Evolutionary conservation across 495 filamentous ascomycete genomes (phyloP), one percentile per base, ranked within the genome.

Genomic region (Tuber indicum): DNA sequence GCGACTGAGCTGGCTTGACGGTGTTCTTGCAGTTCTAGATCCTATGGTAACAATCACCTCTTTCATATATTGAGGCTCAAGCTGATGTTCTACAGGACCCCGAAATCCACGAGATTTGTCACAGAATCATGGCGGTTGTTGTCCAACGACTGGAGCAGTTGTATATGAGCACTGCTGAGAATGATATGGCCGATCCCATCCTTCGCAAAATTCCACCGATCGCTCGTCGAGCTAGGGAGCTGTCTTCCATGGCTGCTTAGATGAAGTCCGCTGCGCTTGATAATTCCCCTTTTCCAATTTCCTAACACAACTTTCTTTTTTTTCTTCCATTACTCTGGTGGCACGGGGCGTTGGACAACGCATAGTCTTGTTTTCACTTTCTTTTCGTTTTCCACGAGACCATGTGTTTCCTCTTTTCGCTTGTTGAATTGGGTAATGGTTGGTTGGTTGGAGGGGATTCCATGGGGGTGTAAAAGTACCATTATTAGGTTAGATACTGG

Each of bases 1-100:
- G 84, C 92, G 93, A 76, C 85, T 99, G 14, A 84, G 85, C 42
- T 96, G 94, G 92, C 86, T 98, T 72, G 92, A 96, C 75, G 87
- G 88, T 42, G 89, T 94, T 49, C 86, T 98, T 49, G 79, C 81
- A 42, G 84, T 85, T 72, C 76, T 88, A 46, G 80, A 84, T 36
- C 81, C 83, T 75, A 83, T 88, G 82, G 89, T 90, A 87, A 83
- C 86, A 86, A 66, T 66, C 58, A 66, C 26, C 32, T 76, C 75
- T 69, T 43, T 44, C 41, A 69, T 62, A 52, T 66, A 75, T 76
- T 73, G 21, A 71, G 73, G 19, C 75, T 10, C 58, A 75, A 71
- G 70, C 78, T 78, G 73, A 80, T 43, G n/a, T 43, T 49, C 19
- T 76, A 12, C 74, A 95, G 93, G 92, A 95, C 78, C 86, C 89